Conservation (phyloP, 1,139 yeast genomes). For the Suhomyces ambrosiae region DNA sequence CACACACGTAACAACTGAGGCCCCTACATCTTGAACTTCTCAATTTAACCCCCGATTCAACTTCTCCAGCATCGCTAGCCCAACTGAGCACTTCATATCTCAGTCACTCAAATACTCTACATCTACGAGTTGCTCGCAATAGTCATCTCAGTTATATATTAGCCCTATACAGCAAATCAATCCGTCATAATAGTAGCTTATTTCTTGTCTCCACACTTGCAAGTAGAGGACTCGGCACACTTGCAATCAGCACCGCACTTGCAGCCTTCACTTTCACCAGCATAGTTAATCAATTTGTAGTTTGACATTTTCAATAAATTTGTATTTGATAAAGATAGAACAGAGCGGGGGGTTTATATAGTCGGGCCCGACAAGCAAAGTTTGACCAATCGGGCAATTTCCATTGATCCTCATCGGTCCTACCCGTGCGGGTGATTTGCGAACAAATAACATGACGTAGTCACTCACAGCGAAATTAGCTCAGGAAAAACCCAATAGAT, state of each 20-base stretch:
- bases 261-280: constrained; percentile 22
- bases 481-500: background rate
- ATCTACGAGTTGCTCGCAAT: too few relatives aligned
- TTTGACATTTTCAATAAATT: constrained; percentile 17
- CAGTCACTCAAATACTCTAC: too few relatives aligned
- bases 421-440: constrained; percentile 3
- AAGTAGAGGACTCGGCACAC: constrained; percentile 25
- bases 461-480: constrained; percentile 3
- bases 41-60: too few relatives aligned
- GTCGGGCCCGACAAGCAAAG: constrained; percentile 9
- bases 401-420: background rate
- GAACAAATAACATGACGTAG: constrained; percentile 1
- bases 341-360: constrained; percentile 4
- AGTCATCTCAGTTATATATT: too few relatives aligned
- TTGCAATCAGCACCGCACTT: constrained; percentile 29
- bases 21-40: too few relatives aligned
- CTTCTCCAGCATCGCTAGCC: too few relatives aligned
- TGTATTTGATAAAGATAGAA: background rate
- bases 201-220: constrained; percentile 27
- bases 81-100: too few relatives aligned
- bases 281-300: constrained; percentile 20
- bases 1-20: too few relatives aligned
- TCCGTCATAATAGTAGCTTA: constrained; percentile 7
- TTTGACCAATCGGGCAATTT: background rate
- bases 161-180: constrained; percentile 1